Conservation (phyloP, 2,329 filamentous ascomycete genomes). For the Monosporascus sp. region DNA sequence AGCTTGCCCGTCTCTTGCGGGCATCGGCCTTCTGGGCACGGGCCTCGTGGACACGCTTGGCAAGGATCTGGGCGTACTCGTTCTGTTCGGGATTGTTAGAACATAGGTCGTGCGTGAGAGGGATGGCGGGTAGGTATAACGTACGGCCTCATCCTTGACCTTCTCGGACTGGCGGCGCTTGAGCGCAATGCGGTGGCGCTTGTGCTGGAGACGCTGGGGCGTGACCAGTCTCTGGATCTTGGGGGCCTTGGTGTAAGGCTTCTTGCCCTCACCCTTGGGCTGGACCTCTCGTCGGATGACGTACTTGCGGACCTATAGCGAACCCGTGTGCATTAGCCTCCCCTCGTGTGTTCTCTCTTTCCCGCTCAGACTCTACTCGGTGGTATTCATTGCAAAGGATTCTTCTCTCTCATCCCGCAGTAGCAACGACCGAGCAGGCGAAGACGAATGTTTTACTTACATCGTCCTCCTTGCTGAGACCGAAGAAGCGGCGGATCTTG, state of each 20-base stretch:
- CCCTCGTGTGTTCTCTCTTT: conserved; percentile 10
- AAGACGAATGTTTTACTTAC: conserved; percentile 74
- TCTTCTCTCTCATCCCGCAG: conserved; percentile 33
- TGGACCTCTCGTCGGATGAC: conserved; percentile 98
- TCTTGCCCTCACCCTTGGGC: conserved; percentile 96
- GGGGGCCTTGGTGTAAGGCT: conserved; percentile 99
- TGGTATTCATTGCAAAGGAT: conserved; percentile 45
- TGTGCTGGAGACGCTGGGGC: conserved; percentile 99
- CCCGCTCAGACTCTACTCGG: conserved; percentile 33
- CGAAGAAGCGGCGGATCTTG: conserved; percentile 99
- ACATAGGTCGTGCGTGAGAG: not conserved
- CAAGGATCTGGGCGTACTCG: conserved; percentile 93
- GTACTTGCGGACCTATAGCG: conserved; percentile 88
- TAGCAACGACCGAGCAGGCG: conserved; percentile 59
- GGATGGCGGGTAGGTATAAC: conserved; percentile 31
- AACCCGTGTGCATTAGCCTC: conserved; percentile 34
- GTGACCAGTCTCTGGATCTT: conserved; percentile 99
- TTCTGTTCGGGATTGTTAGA: conserved; percentile 56
- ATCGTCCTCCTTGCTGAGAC: conserved; percentile 99
- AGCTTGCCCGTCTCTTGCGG: conserved; percentile 95
- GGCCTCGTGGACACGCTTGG: conserved; percentile 95
- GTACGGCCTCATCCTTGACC: conserved; percentile 97
- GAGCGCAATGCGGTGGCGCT: conserved; percentile 95
- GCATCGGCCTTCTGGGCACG: conserved; percentile 90
- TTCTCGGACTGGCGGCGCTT: conserved; percentile 97